These are phyloP conservation scores for Selaginella moellendorffii DNA, from an alignment of 75 land plant genomes.

Conservation along the genomic window DNA sequence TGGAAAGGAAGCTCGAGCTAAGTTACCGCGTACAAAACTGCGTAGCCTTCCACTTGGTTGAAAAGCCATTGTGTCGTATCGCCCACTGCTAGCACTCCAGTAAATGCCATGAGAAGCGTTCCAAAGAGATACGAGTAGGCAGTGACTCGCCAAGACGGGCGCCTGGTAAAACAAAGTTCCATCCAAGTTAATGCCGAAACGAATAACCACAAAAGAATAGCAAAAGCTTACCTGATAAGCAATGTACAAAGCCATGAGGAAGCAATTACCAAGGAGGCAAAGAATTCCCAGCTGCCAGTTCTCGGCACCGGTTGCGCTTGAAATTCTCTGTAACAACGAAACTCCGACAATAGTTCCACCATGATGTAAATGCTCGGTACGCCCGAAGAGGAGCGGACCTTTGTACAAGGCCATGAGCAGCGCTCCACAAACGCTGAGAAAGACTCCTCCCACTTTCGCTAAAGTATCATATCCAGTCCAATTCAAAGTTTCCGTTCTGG, in stretches of 20 bases:
- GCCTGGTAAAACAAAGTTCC: conserved; percentile 27
- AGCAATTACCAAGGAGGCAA: conserved; percentile 84
- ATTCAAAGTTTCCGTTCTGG: conserved; percentile 65
- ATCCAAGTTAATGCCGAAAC: not conserved
- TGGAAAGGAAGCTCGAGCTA: not conserved
- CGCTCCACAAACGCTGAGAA: conserved; percentile 64
- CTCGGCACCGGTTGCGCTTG: no score
- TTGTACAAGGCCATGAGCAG: conserved; percentile 56
- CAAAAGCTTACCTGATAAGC: conserved; percentile 52
- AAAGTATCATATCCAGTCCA: conserved; percentile 41
- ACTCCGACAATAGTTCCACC: not conserved
- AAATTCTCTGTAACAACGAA: not conserved
- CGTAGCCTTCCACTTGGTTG: conserved; percentile 43
- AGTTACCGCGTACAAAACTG: conserved; percentile 83
- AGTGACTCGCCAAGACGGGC: conserved; percentile 43
- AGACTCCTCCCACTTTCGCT: conserved; percentile 56
- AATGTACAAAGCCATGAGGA: conserved; percentile 77
- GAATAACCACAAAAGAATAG: no score
- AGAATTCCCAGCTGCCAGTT: conserved; percentile 74
- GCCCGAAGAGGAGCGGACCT: conserved; percentile 57
- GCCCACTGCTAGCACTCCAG: conserved; percentile 38
- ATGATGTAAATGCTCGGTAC: not conserved
- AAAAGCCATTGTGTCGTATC: conserved; percentile 52
- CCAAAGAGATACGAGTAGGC: conserved; percentile 88
- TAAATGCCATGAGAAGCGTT: conserved; percentile 43